Base-by-base conservation (phyloP, 148 eudicot genomes). In the Rhododendron henanense region DNA sequence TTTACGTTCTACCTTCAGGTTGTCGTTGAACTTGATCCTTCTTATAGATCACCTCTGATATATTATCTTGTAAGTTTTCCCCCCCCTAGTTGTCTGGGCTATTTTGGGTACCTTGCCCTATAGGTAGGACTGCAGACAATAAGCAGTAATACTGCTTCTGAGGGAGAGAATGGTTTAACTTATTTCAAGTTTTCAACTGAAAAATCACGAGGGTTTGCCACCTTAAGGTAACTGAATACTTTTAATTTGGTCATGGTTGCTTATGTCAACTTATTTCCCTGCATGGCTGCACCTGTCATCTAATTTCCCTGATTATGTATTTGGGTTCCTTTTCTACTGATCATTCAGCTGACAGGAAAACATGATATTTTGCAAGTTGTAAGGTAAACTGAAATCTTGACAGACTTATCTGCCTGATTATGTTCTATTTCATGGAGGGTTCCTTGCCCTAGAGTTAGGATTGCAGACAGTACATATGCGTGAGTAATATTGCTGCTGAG, bases 401-500 rank as follows among this genome's bases (percentile, higher is more conserved):
- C 9, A 5, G 18, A 69, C 75, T 69, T 11, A 69, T 13, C 15
- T 71, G 76, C 39, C 76, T 4, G 19, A 71, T 71, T 71, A 71
- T 71, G 76, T 71, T 71, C 76, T 5, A 4, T 71, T 71, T 71
- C 39, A 73, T 50, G 55, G 47, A 48, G 48, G 63, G 18, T 84
- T 21, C 81, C 50, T 19, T 48, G 6, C 79, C 67, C 77, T 23
- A 11, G 55, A 75, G 81, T 74, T 51, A 84, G 67, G 55, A 73
- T 41, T 11, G 47, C 85, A 31, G 79, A 75, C 86, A 74, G 39
- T 84, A 50, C 31, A 84, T 51, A 74, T 28, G 75, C 75, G 18
- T 69, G 75, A 11, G 65, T 84, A 21, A 35, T 47, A 71, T 23
- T 74, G 69, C 81, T 51, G 86, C 81, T 37, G 86, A 53, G 77